phyloP scores from a whole-genome alignment of 2,329 filamentous ascomycete species.

The Verruconis gallopava region DNA sequence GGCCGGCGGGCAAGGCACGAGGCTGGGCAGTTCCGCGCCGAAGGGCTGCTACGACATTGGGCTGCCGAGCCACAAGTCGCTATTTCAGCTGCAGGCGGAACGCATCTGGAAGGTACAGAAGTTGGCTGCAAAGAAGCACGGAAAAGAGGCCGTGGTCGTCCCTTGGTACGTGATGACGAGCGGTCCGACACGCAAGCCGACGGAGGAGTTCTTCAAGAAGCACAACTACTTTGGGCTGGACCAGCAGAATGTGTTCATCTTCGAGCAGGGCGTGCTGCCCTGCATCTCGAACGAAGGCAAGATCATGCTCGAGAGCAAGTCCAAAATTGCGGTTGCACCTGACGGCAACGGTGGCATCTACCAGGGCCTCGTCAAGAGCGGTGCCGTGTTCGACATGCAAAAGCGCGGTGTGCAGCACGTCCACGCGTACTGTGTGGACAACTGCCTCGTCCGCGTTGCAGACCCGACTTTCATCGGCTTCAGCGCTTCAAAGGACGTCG shows the following conservation, averaged over 20 bases:
- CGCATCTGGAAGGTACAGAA: conserved; percentile 76
- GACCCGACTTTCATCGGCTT: conserved; percentile 95
- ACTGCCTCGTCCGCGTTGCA: conserved; percentile 97
- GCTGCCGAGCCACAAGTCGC: conserved; percentile 78
- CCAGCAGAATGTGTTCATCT: conserved; percentile 77
- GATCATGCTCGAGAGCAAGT: conserved; percentile 82
- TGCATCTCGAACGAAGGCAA: conserved; percentile 97
- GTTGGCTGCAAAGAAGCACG: conserved; percentile 59
- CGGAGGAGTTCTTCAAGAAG: conserved; percentile 85
- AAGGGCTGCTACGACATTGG: conserved; percentile 98
- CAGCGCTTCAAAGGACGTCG: conserved; percentile 72
- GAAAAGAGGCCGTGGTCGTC: conserved; percentile 49
- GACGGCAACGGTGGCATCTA: conserved; percentile 97
- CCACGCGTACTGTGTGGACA: conserved; percentile 96
- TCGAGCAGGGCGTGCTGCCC: conserved; percentile 91
- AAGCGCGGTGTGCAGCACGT: conserved; percentile 86
- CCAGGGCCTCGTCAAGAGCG: conserved; percentile 69
- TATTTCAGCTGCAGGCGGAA: conserved; percentile 97
- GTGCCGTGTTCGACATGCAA: conserved; percentile 76
- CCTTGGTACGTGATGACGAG: conserved; percentile 99
- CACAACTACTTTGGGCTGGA: conserved; percentile 83
- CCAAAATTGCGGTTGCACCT: conserved; percentile 72
- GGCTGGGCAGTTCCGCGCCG: conserved; percentile 84
- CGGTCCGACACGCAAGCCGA: conserved; percentile 80
- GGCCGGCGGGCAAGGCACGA: conserved; percentile 92